Evolutionary conservation across 164 flowering plant species (phyloP).

Genomic region (Vitis amurensis): DNA sequence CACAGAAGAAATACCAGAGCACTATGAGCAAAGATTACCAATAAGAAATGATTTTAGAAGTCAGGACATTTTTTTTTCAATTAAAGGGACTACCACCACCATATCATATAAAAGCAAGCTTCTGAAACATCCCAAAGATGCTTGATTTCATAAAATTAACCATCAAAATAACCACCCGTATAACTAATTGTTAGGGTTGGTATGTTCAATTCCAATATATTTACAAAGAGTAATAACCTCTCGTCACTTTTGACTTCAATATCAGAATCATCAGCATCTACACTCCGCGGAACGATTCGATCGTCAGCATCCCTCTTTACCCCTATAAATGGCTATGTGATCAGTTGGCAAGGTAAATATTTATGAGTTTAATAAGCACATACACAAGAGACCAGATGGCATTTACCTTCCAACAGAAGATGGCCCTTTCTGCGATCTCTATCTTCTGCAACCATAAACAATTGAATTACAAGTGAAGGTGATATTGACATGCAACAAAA

Average conservation of each 20-base stretch:
- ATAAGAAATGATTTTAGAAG: neutral
- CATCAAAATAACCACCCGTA: no score
- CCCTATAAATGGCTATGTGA: conserved; percentile 39
- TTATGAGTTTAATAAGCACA: neutral
- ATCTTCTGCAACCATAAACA: conserved; percentile 62
- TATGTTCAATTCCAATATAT: neutral
- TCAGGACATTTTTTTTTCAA: neutral
- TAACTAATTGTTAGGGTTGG: neutral
- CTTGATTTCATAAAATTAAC: no score
- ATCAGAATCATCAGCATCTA: conserved; percentile 98
- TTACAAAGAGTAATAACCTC: conserved; percentile 47
- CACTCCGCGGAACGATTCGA: conserved; percentile 70
- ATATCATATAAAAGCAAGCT: neutral
- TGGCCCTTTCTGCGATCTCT: conserved; percentile 86
- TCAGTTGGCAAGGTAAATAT: conserved; percentile 7
- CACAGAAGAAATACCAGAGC: neutral
- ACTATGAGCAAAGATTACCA: neutral
- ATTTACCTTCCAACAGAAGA: conserved; percentile 78
- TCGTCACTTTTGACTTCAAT: conserved; percentile 77
- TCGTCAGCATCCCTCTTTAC: conserved; percentile 78
- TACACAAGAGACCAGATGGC: neutral
- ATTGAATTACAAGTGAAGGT: neutral
- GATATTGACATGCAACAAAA: conserved; percentile 1
- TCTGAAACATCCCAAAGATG: no score
- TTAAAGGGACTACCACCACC: neutral